phyloP scores from a whole-genome alignment of 495 filamentous ascomycete species.

The Hypoxylon rickii region DNA sequence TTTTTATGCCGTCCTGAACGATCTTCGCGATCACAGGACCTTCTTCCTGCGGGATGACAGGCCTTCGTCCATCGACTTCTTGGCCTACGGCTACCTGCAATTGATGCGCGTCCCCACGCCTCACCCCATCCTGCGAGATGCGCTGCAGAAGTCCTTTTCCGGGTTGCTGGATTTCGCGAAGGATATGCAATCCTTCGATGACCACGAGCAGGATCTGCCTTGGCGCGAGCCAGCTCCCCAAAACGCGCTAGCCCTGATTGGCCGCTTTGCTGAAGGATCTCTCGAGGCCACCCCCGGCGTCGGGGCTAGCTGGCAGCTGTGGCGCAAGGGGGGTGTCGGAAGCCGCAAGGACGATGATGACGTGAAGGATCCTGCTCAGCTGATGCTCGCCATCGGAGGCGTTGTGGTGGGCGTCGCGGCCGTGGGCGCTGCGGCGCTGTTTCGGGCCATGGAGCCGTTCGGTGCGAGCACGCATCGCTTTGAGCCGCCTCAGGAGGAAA shows the following conservation, averaged over 20 bases:
- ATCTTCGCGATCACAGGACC: constrained; percentile 57
- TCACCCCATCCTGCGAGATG: constrained; percentile 69
- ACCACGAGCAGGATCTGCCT: constrained; percentile 18
- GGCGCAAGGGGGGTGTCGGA: constrained; percentile 33
- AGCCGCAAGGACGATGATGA: constrained; percentile 25
- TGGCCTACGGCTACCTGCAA: constrained; percentile 76
- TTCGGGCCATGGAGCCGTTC: constrained; percentile 33
- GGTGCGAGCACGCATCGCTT: constrained; percentile 44
- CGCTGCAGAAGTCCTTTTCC: constrained; percentile 61
- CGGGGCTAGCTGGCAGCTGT: constrained; percentile 34
- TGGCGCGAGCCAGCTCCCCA: constrained; percentile 18
- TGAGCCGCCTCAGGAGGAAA: constrained; percentile 16
- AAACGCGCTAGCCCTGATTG: constrained; percentile 26
- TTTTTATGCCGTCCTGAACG: constrained; percentile 70
- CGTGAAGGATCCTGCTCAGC: constrained; percentile 28
- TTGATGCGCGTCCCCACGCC: constrained; percentile 74
- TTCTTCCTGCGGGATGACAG: constrained; percentile 55
- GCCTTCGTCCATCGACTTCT: constrained; percentile 72
- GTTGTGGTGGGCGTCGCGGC: constrained; percentile 28
- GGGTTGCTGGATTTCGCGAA: constrained; percentile 59
- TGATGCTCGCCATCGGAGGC: constrained; percentile 25
- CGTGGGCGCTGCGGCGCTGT: constrained; percentile 30
- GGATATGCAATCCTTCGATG: constrained; percentile 49
- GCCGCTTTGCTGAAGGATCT: constrained; percentile 39
- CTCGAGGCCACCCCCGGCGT: constrained; percentile 36